Percentiles rank a stretch among this genome's conserved stretches.
These are phyloP conservation scores for Cyberlindnera galapagoensis DNA, from an alignment of 805 yeast species.

Conservation along the genomic window DNA sequence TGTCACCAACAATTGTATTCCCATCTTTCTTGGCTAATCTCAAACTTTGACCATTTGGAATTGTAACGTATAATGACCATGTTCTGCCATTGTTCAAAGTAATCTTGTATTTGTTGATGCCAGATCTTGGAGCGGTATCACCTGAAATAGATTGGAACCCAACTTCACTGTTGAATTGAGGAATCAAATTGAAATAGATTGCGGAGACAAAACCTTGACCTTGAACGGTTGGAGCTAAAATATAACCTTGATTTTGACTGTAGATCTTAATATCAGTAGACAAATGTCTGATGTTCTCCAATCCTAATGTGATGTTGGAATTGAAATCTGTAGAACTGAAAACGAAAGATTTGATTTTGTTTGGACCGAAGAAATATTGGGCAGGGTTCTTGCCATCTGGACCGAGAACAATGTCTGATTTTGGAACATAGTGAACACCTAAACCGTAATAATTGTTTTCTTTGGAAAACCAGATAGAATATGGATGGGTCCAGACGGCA, in stretches of 20 bases:
- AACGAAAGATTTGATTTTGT: slow-evolving; percentile 54
- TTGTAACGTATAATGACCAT: slow-evolving; percentile 64
- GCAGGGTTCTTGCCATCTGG: slow-evolving; percentile 52
- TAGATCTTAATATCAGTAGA: slow-evolving; percentile 27
- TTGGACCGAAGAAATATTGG: slow-evolving; percentile 63
- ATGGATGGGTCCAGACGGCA: slow-evolving; percentile 81
- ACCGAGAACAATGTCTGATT: slow-evolving; percentile 60
- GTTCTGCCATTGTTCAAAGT: slow-evolving; percentile 46
- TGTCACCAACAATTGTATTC: slow-evolving; percentile 36
- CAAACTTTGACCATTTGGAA: slow-evolving; percentile 34
- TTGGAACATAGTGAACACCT: slow-evolving; percentile 58
- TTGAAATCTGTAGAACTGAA: slow-evolving; percentile 39
- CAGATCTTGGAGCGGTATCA: slow-evolving; percentile 31
- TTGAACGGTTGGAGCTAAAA: slow-evolving; percentile 60
- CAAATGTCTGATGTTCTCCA: slow-evolving; percentile 27
- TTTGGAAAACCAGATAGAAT: slow-evolving; percentile 61
- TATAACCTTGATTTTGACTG: slow-evolving; percentile 29
- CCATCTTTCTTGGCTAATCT: slow-evolving; percentile 25
- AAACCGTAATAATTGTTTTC: slow-evolving; percentile 47
- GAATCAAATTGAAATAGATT: slow-evolving; percentile 45
- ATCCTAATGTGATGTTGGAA: slow-evolving; percentile 21
- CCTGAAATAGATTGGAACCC: slow-evolving; percentile 51
- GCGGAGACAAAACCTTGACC: slow-evolving; percentile 83
- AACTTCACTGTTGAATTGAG: slow-evolving; percentile 52
- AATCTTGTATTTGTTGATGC: slow-evolving; percentile 47